These are phyloP conservation scores for Incumbomyces lentus DNA, from an alignment of 2,329 filamentous ascomycete genomes.

Conservation along the genomic window DNA sequence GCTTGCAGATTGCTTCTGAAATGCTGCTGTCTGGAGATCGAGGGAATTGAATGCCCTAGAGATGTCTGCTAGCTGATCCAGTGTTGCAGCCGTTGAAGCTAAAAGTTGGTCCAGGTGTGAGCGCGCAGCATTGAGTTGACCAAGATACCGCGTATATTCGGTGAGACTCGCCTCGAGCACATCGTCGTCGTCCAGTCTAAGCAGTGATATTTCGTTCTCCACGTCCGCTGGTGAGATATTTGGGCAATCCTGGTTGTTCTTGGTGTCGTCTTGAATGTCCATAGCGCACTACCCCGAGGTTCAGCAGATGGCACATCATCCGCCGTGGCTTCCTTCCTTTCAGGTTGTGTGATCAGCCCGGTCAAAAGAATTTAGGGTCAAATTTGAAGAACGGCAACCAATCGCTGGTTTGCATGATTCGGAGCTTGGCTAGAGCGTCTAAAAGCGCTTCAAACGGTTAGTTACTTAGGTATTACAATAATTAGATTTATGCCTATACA, in stretches of 20 bases:
- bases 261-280: not conserved
- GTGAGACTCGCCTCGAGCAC: slow-evolving; percentile 74
- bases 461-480: too few relatives aligned
- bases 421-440: too few relatives aligned
- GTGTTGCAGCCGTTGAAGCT: slow-evolving; percentile 62
- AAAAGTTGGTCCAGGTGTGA: slow-evolving; percentile 72
- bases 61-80: slow-evolving; percentile 65
- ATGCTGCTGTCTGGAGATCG: slow-evolving; percentile 81
- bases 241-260: slow-evolving; percentile 16
- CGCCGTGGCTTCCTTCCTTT: not conserved
- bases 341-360: not conserved
- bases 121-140: slow-evolving; percentile 71
- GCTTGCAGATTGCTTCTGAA: slow-evolving; percentile 84
- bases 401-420: too few relatives aligned
- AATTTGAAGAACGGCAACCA: not conserved
- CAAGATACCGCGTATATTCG: slow-evolving; percentile 72
- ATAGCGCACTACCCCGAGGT: not conserved
- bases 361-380: too few relatives aligned
- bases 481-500: too few relatives aligned
- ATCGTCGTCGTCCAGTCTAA: slow-evolving; percentile 50
- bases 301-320: not conserved
- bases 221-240: slow-evolving; percentile 31
- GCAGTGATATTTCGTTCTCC: slow-evolving; percentile 50
- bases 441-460: too few relatives aligned
- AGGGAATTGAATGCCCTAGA: slow-evolving; percentile 81